A percentile compares a stretch with the other conserved stretches of the same genome.
phyloP scores from a whole-genome alignment of 345 rosid genomes.

The Hibiscus syriacus region DNA sequence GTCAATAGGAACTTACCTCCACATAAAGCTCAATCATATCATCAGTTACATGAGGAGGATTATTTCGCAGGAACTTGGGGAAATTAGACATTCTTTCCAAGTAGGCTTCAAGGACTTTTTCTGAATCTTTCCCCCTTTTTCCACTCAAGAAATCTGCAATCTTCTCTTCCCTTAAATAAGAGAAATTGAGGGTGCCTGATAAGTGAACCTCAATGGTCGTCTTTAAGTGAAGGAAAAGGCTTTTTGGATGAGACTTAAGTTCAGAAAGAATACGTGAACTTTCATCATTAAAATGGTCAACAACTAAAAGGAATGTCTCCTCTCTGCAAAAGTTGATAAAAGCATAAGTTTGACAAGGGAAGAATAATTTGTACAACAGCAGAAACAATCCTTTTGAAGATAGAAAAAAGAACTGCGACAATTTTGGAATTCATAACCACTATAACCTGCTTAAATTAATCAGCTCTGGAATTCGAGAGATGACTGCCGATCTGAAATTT shows the following conservation, averaged over 20 bases:
- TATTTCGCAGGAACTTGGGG: conserved; percentile 61
- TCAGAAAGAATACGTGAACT: conserved; percentile 43
- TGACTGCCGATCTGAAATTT: conserved; percentile 56
- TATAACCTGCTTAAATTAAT: conserved; percentile 72
- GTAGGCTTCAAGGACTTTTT: conserved; percentile 45
- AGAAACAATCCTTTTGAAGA: too few species aligned
- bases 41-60: conserved; percentile 77
- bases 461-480: conserved; percentile 66
- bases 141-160: conserved; percentile 29
- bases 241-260: conserved; percentile 59
- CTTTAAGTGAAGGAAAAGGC: conserved; percentile 87
- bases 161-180: conserved; percentile 42
- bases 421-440: conserved; percentile 9
- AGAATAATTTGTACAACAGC: conserved; percentile 6
- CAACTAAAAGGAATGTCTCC: conserved; percentile 65
- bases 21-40: conserved; percentile 91
- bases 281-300: conserved; percentile 50
- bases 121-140: conserved; percentile 33
- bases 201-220: conserved; percentile 82
- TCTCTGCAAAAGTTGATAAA: conserved; percentile 50
- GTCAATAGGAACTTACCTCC: conserved; percentile 46
- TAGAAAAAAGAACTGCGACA: conserved; percentile 5
- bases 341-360: conserved; percentile 12
- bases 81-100: conserved; percentile 56
- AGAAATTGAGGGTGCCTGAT: conserved; percentile 67